Evolutionary conservation across 129 eudicot genomes (phyloP).

Genomic region (Arctium minus): DNA sequence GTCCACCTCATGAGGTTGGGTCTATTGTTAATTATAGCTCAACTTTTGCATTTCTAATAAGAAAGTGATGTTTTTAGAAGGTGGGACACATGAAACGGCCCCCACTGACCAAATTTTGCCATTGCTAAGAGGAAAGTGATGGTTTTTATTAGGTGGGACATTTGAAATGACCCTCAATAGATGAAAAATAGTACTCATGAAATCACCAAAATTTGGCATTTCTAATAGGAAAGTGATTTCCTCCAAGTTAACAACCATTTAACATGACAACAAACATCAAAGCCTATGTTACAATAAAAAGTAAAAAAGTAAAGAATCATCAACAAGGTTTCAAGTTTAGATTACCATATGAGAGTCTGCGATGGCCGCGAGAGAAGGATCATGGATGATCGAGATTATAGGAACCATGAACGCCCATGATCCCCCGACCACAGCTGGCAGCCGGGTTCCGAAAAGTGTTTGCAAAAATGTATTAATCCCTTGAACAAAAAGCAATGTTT

Average conservation of each 20-base stretch:
- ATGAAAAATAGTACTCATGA: background rate
- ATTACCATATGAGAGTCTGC: slow-evolving; percentile 64
- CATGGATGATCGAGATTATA: slow-evolving; percentile 87
- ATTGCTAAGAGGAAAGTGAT: background rate
- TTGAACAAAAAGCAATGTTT: slow-evolving; percentile 88
- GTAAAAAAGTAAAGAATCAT: background rate
- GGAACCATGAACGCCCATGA: slow-evolving; percentile 98
- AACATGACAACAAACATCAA: background rate
- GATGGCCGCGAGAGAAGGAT: slow-evolving; percentile 61
- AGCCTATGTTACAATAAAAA: background rate
- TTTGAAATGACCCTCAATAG: background rate
- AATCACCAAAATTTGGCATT: background rate
- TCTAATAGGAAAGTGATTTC: background rate
- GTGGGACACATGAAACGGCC: background rate
- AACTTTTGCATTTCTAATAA: background rate
- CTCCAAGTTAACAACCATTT: no score
- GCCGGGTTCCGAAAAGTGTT: slow-evolving; percentile 88
- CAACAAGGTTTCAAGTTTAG: slow-evolving; percentile 9
- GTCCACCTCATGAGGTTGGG: background rate
- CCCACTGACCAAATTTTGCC: background rate
- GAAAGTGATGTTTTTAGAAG: slow-evolving; percentile 1
- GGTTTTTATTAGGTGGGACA: background rate
- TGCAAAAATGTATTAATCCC: slow-evolving; percentile 90
- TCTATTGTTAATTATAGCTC: background rate
- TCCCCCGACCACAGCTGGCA: slow-evolving; percentile 89